Conservation (phyloP, 2,329 filamentous ascomycete genomes). For the Aureobasidium leucospermi region DNA sequence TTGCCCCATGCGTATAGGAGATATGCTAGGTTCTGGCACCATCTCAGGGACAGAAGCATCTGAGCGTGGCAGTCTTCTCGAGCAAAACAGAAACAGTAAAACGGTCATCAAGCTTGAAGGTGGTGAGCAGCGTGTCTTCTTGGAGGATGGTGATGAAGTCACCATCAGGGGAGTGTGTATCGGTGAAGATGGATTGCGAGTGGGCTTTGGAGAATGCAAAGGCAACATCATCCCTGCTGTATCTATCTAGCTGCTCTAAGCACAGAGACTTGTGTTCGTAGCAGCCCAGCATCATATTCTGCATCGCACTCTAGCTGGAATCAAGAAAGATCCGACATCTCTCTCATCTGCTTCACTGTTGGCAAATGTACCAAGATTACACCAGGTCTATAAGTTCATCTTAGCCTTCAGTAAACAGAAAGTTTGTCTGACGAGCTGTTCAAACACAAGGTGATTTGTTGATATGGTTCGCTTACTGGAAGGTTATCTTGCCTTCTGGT, state of each 20-base stretch:
- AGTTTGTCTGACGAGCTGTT: too few relatives aligned
- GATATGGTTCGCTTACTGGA: too few relatives aligned
- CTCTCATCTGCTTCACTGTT: too few relatives aligned
- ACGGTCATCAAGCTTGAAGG: constrained; percentile 52
- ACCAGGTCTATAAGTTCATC: too few relatives aligned
- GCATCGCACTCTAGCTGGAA: too few relatives aligned
- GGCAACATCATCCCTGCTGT: constrained; percentile 52
- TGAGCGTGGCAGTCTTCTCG: constrained; percentile 62
- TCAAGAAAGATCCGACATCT: too few relatives aligned
- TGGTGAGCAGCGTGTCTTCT: constrained; percentile 61
- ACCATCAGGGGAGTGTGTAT: constrained; percentile 60
- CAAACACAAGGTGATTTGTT: too few relatives aligned
- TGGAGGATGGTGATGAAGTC: constrained; percentile 68
- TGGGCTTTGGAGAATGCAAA: constrained; percentile 69
- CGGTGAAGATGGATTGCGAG: constrained; percentile 52
- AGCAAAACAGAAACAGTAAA: constrained; percentile 66
- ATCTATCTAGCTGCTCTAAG: not conserved
- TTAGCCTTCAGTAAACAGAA: too few relatives aligned
- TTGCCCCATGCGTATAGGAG: constrained; percentile 65
- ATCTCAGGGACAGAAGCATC: constrained; percentile 58
- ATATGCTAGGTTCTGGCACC: constrained; percentile 71
- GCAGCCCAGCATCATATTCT: too few relatives aligned
- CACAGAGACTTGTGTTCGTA: too few relatives aligned
- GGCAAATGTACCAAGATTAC: too few relatives aligned
- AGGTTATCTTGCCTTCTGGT: too few relatives aligned